A percentile compares a stretch with the other conserved stretches of the same genome.
These are phyloP conservation scores for Paecilomyces sp. DNA, from an alignment of 2,329 filamentous ascomycete species.

Conservation along the genomic window DNA sequence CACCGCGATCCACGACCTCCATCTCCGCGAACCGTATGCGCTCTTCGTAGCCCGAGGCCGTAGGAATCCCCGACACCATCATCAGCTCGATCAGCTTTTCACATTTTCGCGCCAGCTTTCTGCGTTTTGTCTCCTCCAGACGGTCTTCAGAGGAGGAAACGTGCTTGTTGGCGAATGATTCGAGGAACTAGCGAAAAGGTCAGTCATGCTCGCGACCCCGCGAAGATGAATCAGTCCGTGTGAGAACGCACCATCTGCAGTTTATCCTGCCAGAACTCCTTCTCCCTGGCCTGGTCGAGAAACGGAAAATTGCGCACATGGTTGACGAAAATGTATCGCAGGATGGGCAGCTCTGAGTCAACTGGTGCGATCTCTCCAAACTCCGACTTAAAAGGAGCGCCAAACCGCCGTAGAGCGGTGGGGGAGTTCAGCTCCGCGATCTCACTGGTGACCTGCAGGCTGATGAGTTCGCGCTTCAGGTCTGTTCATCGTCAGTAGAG, in stretches of 20 bases:
- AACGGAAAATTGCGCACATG: constrained; percentile 98
- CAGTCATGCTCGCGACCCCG: neutral
- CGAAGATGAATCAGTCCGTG: neutral
- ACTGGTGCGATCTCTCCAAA: constrained; percentile 87
- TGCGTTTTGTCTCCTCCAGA: constrained; percentile 89
- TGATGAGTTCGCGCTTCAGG: constrained; percentile 90
- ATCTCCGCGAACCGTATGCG: constrained; percentile 94
- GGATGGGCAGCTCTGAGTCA: constrained; percentile 86
- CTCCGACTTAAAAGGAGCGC: constrained; percentile 88
- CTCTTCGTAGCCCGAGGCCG: constrained; percentile 94
- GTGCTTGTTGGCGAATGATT: constrained; percentile 94
- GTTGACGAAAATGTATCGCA: constrained; percentile 95
- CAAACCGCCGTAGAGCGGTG: constrained; percentile 89
- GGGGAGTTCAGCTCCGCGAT: constrained; percentile 90
- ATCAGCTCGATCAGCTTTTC: constrained; percentile 96
- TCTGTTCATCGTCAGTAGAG: constrained; percentile 47
- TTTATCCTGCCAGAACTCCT: constrained; percentile 99
- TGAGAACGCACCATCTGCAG: constrained; percentile 69
- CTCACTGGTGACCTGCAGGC: constrained; percentile 81
- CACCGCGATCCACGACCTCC: constrained; percentile 88
- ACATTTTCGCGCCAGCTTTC: constrained; percentile 85
- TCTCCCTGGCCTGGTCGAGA: constrained; percentile 90
- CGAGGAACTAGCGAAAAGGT: constrained; percentile 65
- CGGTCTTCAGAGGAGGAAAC: constrained; percentile 96
- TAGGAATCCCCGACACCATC: constrained; percentile 97